phyloP scores from a whole-genome alignment of 805 yeast species.

The Candida rishiriensis region DNA sequence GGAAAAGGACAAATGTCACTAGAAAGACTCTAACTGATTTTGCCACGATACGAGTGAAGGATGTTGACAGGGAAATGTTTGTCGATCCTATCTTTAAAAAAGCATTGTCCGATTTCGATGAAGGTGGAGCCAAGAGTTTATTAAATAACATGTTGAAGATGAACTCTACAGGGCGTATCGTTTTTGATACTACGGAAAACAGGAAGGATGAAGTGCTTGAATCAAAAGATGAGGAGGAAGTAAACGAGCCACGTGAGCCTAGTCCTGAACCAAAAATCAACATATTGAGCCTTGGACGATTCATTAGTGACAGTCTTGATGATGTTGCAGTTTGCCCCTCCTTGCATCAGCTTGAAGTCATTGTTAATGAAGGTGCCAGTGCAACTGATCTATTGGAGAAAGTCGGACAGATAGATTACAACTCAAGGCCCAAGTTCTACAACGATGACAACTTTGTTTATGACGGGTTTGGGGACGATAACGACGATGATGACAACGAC shows the following conservation, averaged over 20 bases:
- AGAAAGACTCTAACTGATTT: constrained; percentile 35
- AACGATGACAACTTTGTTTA: constrained; percentile 17
- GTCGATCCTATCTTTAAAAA: constrained; percentile 55
- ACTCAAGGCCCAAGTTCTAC: constrained; percentile 14
- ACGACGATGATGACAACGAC: constrained; percentile 14
- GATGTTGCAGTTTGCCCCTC: constrained; percentile 63
- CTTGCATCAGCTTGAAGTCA: constrained; percentile 47
- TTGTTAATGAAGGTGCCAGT: constrained; percentile 23
- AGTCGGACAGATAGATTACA: constrained; percentile 20
- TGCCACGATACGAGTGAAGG: constrained; percentile 37
- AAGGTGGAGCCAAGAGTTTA: constrained; percentile 57
- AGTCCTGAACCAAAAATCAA: constrained; percentile 4
- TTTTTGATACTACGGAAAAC: constrained; percentile 41
- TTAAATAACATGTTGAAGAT: constrained; percentile 45
- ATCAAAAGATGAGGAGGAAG: not conserved
- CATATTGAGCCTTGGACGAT: constrained; percentile 4
- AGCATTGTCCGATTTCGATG: constrained; percentile 54
- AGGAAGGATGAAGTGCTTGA: constrained; percentile 12
- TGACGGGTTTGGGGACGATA: constrained; percentile 3
- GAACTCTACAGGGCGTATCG: constrained; percentile 42
- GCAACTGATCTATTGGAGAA: constrained; percentile 23
- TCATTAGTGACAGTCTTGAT: constrained; percentile 24
- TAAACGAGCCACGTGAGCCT: not conserved
- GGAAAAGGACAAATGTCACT: constrained; percentile 14
- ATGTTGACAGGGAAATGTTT: constrained; percentile 44